phyloP scores from a whole-genome alignment of 2,329 filamentous ascomycete species.

The Ophiocordyceps robertsii region DNA sequence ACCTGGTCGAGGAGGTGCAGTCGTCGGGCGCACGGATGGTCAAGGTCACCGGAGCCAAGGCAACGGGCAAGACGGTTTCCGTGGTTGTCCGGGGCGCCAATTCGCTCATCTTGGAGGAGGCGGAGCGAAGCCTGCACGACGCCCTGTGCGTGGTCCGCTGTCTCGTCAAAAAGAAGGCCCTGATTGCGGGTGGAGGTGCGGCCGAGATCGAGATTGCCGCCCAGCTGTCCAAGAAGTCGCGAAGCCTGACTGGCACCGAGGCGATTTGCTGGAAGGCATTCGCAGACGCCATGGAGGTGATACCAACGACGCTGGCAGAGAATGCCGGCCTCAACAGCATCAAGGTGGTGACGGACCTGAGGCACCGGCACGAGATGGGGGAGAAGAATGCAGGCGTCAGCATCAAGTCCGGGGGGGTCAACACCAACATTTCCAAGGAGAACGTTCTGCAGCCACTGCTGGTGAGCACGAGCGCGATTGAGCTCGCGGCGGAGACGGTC shows the following conservation, averaged over 20 bases:
- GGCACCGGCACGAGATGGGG: constrained; percentile 87
- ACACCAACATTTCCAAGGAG: constrained; percentile 92
- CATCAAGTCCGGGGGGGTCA: constrained; percentile 95
- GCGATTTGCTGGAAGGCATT: constrained; percentile 99
- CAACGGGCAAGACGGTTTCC: constrained; percentile 76
- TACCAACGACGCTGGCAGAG: constrained; percentile 91
- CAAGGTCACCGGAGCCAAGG: constrained; percentile 85
- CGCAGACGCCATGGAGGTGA: constrained; percentile 91
- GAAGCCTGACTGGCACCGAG: constrained; percentile 79
- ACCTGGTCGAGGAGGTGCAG: constrained; percentile 86
- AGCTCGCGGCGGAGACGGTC: constrained; percentile 93
- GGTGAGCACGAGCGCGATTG: constrained; percentile 94
- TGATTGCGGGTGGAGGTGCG: constrained; percentile 92
- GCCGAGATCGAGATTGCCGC: constrained; percentile 95
- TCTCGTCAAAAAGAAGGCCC: constrained; percentile 98
- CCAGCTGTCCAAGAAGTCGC: constrained; percentile 67
- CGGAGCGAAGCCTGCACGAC: constrained; percentile 91
- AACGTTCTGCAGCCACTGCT: constrained; percentile 92
- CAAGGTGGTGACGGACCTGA: constrained; percentile 92
- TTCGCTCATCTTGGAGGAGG: constrained; percentile 86
- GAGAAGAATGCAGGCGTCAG: constrained; percentile 95
- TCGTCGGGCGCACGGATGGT: constrained; percentile 82
- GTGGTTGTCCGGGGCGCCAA: constrained; percentile 94
- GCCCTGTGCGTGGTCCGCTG: constrained; percentile 96
- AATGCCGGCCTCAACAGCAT: constrained; percentile 97